phyloP scores from a whole-genome alignment of 768 basidiomycete species.

The Cyclocybe cylindracea region DNA sequence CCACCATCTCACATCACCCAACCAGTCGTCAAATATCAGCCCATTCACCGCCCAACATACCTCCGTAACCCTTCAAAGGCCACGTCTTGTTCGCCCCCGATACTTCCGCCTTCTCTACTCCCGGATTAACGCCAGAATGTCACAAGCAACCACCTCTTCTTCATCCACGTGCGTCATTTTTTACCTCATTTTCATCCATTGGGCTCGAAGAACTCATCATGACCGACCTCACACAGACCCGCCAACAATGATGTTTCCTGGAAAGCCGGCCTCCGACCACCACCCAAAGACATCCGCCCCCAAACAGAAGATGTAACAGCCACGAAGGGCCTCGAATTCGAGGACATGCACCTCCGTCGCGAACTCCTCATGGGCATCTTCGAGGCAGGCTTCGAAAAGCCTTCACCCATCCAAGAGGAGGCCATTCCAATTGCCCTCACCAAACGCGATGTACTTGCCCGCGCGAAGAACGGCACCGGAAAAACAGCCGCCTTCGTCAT shows the following conservation, averaged over 20 bases:
- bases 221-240: constrained; percentile 23
- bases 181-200: not conserved
- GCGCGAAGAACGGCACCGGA: constrained; percentile 96
- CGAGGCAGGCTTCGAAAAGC: constrained; percentile 95
- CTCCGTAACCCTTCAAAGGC: constrained; percentile 1
- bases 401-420: constrained; percentile 99
- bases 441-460: constrained; percentile 91
- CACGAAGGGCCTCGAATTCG: constrained; percentile 93
- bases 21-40: not conserved
- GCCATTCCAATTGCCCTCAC: constrained; percentile 94
- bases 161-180: constrained; percentile 25
- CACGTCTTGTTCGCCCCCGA: constrained; percentile 13
- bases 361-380: constrained; percentile 99
- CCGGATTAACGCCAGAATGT: constrained; percentile 18
- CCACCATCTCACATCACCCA: not conserved
- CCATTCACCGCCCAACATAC: not conserved
- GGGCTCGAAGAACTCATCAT: constrained; percentile 2
- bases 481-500: constrained; percentile 99
- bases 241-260: constrained; percentile 49
- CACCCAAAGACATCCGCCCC: constrained; percentile 89
- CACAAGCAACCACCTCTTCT: constrained; percentile 24
- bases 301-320: constrained; percentile 97
- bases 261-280: constrained; percentile 79
- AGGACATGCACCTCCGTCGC: constrained; percentile 88
- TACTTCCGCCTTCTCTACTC: not conserved